Base-by-base conservation (phyloP, 1,284 basidiomycete genomes). In the Rhodotorula sp. region DNA sequence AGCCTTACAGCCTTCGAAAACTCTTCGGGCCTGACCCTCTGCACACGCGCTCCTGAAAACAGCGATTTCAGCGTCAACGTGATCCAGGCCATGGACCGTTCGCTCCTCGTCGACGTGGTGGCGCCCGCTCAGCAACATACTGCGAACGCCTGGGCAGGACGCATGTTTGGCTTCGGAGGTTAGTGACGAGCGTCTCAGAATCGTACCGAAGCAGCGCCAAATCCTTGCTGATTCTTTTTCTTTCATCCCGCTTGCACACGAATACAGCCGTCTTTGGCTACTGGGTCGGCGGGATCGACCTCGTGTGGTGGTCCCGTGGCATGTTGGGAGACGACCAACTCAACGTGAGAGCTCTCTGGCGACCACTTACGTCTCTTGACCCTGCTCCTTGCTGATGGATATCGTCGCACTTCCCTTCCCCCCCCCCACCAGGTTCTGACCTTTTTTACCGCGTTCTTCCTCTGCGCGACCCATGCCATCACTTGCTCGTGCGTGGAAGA, bases 81-180 rank as follows among this genome's bases (percentile, higher is more conserved):
- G 87, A 90, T 93, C 1, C 88, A 90, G 80, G 91, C 92, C 0
- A 86, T 91, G 42, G 91, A 93, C 78, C 89, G 92, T 54, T 89
- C 91, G 0, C 84, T 93, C 8, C 82, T 93, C 24, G 88, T 94
- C 1, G 86, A 87, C 76, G 83, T 84, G 4, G 77, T 86, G 0
- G 80, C 84, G 7, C 84, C 89, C 0, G 80, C 85, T 1, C 84
- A 88, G 60, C 95, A 98, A 80, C 88, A 93, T 14, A 84, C 86
- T 29, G 95, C 90, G 0, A 97, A 95, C 79, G 95, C 95, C 0
- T 99, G 95, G 95, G 94, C 92, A 2, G 92, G 92, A 0, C 84
- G 91, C 30, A 93, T 97, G 89, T 83, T 89, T 59, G 74, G 74
- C 15, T 66, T 75, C n/a, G 74, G 74, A 6, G 64, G 61, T 62